Base-by-base conservation (phyloP, 352 stramenopile genomes). In the Globisporangium camurandrum region DNA sequence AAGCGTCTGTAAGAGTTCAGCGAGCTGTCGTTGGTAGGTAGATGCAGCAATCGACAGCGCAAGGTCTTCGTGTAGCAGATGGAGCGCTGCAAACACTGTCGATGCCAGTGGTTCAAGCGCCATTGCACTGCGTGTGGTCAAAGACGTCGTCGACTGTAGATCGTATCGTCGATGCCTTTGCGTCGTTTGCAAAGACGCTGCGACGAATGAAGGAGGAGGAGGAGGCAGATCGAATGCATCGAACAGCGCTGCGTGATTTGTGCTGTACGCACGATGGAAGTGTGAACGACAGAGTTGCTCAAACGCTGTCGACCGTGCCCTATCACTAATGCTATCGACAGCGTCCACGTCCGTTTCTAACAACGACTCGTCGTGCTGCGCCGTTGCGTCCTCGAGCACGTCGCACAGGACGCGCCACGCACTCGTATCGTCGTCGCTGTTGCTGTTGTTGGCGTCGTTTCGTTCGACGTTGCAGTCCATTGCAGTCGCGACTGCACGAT, bases 21-120 rank as follows among this genome's bases (percentile, higher is more conserved):
- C 59, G n/a, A 92, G 38, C 28, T 63, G 53, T n/a, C 74, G 58
- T 17, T 62, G 61, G 19, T 61, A 50, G 17, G 54, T 33, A 20
- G 49, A 62, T 3, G 64, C 68, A 8, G 40, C 55, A 28, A 62
- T 56, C 10, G 78, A 87, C 16, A 90, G 53, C 44, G 75, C 83
- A 0, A 77, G 45, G 28, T 92, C 78, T 75, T 92, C 78, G 36
- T 84, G 66, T 4, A 88, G 49, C 26, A 90, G 62, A 34, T 92
- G 81, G 26, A 92, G 54, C 0, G 61, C 73, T 1, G 54, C 53
- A 65, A 86, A 77, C n/a, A 84, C 60, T 2, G 20, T 28, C 26
- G 41, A 24, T 23, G 26, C 16, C 20, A 46, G 33, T 5, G 40
- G 2, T 36, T 37, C 37, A n/a, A 60, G 20, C 17, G 20, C 23